These are phyloP conservation scores for Lenzites betulinus DNA, from an alignment of 768 basidiomycete species.

Conservation along the genomic window DNA sequence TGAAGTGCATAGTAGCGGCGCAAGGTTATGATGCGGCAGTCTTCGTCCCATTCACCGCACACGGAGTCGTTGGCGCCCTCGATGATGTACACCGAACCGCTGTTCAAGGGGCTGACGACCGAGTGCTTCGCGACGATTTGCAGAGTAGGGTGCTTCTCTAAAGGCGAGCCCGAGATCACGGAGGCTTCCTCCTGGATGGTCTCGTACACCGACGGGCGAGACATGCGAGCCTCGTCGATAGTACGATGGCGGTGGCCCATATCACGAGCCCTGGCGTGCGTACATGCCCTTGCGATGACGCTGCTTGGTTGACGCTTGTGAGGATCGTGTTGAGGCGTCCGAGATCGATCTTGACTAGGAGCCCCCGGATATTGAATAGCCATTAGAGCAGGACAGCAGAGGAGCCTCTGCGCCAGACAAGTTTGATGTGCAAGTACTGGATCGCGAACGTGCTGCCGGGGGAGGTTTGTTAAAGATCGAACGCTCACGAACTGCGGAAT, in stretches of 20 bases:
- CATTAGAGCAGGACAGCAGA: constrained; percentile 68
- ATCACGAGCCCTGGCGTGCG: constrained; percentile 56
- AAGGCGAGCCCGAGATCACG: constrained; percentile 34
- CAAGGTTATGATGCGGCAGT: constrained; percentile 62
- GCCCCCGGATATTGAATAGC: constrained; percentile 66
- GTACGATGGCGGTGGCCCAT: constrained; percentile 72
- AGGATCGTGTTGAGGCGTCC: constrained; percentile 59
- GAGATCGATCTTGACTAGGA: constrained; percentile 81
- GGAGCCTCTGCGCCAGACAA: constrained; percentile 73
- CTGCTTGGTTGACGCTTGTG: constrained; percentile 51
- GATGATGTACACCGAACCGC: constrained; percentile 51
- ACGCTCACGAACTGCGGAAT: constrained; percentile 37
- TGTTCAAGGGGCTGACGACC: constrained; percentile 6
- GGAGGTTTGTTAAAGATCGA: constrained; percentile 66
- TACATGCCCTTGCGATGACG: constrained; percentile 42
- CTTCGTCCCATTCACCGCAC: constrained; percentile 62
- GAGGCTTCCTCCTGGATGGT: constrained; percentile 75
- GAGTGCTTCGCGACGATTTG: constrained; percentile 9
- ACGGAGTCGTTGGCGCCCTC: constrained; percentile 49
- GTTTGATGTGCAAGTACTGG: constrained; percentile 62
- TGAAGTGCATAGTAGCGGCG: constrained; percentile 69
- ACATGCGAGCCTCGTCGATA: constrained; percentile 63
- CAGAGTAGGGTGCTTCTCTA: constrained; percentile 15
- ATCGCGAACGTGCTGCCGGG: constrained; percentile 55
- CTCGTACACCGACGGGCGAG: constrained; percentile 73